Evolutionary conservation across 192 early-diverging fungal genomes (phyloP).

Genomic region (Jimgerdemannia lactiflua): DNA sequence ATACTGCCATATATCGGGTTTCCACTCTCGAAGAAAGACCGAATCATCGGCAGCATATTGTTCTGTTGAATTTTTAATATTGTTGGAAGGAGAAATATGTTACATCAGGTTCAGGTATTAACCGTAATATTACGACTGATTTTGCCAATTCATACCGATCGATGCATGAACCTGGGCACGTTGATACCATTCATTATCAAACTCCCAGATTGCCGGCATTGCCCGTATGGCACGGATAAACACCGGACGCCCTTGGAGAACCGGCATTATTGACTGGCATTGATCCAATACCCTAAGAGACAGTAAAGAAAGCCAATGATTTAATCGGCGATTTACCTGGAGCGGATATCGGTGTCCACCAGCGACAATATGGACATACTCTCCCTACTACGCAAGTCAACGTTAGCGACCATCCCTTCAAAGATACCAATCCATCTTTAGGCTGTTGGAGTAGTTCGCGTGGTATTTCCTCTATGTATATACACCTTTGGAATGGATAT

Average conservation of each 20-base stretch:
- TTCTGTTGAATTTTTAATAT: background rate
- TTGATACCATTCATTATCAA: background rate
- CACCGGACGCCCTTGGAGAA: background rate
- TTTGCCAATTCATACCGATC: background rate
- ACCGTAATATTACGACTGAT: background rate
- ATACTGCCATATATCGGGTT: no score
- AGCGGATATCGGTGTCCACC: background rate
- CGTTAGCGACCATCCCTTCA: background rate
- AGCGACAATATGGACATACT: background rate
- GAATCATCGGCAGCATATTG: no score
- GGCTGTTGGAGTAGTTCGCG: background rate
- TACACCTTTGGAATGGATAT: background rate
- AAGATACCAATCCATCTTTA: background rate
- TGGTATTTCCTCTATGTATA: background rate
- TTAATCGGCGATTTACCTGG: background rate
- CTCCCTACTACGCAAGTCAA: background rate
- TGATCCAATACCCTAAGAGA: background rate
- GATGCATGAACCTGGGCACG: background rate
- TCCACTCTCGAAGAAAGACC: no score
- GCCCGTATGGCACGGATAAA: background rate
- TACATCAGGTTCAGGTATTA: no score
- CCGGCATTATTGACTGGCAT: background rate
- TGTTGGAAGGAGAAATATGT: no score
- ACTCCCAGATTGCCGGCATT: background rate
- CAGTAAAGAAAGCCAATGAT: no score